Evolutionary conservation across 176 grass and related monocot species (phyloP), one percentile per base, ranked within the genome.

Genomic region (Oryza punctata): DNA sequence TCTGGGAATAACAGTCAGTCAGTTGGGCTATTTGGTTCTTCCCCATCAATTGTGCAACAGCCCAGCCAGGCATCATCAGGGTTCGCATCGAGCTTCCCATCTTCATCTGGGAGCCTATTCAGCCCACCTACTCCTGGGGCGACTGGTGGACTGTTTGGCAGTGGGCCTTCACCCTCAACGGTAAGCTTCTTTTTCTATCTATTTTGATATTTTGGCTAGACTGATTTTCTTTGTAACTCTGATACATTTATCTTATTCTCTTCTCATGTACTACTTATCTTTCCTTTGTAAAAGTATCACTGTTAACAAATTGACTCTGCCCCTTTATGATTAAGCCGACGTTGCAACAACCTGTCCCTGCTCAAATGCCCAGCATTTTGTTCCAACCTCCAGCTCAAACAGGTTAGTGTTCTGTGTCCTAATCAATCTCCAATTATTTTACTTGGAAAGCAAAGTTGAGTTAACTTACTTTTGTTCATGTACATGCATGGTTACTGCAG

Each of bases 351-450:
- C 26, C 92, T 82, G 47, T 83, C 12, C 75, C 82, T 70, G 57
- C 60, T 82, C 96, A 91, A 81, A 79, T 87, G 33, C 19, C 81
- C 63, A 92, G 27, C 82, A 59, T 68, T 13, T 93, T 97, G 65
- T 94, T 97, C 86, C 88, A 87, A 83, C 79, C 76, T 73, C 73
- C 38, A 49, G 21, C 69, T 63, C 94, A 90, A 80, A n/a, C 86
- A 93, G 88, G 95, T 94, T 84, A 65, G 16, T 72, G 43, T 83
- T 83, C 80, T 61, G 7, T 76, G 12, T 71, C 26, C 10, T 73
- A 74, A 65, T 32, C 2, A 13, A 49, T 76, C 27, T 79, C 69
- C 8, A 9, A 23, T 69, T 57, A n/a, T 84, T 50, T 69, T 69
- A 59, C 46, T 54, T 45, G 44, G 65, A 28, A 59, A 67, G 12